Base-by-base conservation (phyloP, 176 grass and related monocot species). In the Paspalum vaginatum region DNA sequence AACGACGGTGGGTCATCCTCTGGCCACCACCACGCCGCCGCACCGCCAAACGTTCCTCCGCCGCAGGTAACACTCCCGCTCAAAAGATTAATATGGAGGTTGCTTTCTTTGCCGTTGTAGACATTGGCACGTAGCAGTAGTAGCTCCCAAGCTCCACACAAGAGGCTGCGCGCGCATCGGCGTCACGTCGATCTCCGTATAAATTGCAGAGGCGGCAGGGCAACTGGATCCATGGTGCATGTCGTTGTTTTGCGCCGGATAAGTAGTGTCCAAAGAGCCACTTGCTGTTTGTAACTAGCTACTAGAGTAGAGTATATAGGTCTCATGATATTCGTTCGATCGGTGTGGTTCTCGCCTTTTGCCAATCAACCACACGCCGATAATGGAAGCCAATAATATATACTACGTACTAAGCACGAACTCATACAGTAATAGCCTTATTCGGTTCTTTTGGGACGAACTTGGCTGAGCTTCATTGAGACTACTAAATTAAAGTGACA, bases 101-200 rank as follows among this genome's bases (percentile, higher is more conserved):
- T 69, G 62, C 62, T 75, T 88, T 88, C 81, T 54, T 79, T 62
- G 32, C 25, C 68, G 59, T 53, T 79, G 61, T 65, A 65, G 58
- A 79, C 56, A 68, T 65, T 67, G 52, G 50, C 52, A 64, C 61
- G 11, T 15, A 44, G 41, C 15, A 8, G 37, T 27, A 27, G 44
- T 48, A 67, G 12, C 17, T 50, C 39, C 83, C 61, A 75, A 75
- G 65, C 45, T 71, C 68, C 24, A 62, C 7, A 50, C n/a, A 39
- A 49, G 44, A 21, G 56, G 38, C 24, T 41, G 63, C 44, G 37
- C 79, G 63, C 44, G 37, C 79, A 55, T 72, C 59, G 72, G 25
- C 57, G 72, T 70, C 87, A 65, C 22, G 70, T 70, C 76, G 20
- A 76, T 76, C 64, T 71, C 77, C 56, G 0, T 22, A 70, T 70